Percentiles rank a stretch among this genome's conserved stretches.
phyloP scores from a whole-genome alignment of 2,329 filamentous ascomycete genomes.

The Penicillium sp. region DNA sequence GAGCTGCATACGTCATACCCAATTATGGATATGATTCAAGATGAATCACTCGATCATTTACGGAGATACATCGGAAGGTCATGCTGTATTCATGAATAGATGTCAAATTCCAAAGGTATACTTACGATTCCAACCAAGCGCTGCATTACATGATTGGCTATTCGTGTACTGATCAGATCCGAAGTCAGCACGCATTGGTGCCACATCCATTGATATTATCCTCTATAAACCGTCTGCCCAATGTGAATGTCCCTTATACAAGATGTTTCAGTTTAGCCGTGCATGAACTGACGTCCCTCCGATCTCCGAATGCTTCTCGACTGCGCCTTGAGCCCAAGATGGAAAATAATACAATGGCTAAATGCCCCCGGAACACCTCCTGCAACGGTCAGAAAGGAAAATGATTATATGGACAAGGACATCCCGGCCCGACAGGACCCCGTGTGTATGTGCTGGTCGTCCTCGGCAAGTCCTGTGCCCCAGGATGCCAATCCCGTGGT shows the following conservation, averaged over 20 bases:
- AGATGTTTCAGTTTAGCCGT: conserved; percentile 9
- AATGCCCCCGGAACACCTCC: conserved; percentile 12
- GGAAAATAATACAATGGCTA: conserved; percentile 10
- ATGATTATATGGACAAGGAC: conserved; percentile 18
- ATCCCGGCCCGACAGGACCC: conserved; percentile 5
- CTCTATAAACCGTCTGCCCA: conserved; percentile 15
- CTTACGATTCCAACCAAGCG: neutral
- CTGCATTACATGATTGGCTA: neutral
- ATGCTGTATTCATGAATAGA: neutral
- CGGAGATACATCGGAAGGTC: neutral
- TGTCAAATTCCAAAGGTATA: neutral
- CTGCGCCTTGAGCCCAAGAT: conserved; percentile 7
- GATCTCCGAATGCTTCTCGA: conserved; percentile 1
- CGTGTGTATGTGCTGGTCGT: conserved; percentile 16
- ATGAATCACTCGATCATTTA: too few relatives aligned
- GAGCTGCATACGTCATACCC: too few relatives aligned
- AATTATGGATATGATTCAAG: too few relatives aligned
- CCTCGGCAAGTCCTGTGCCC: conserved; percentile 5
- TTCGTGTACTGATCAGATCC: neutral
- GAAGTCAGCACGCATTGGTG: neutral
- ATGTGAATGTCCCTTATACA: conserved; percentile 21
- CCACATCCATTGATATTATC: conserved; percentile 13
- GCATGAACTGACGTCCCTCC: neutral
- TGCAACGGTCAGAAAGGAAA: conserved; percentile 7
- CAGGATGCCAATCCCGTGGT: conserved; percentile 2